These are phyloP conservation scores for Apiospora koreana DNA, from an alignment of 2,329 filamentous ascomycete genomes.

Conservation along the genomic window DNA sequence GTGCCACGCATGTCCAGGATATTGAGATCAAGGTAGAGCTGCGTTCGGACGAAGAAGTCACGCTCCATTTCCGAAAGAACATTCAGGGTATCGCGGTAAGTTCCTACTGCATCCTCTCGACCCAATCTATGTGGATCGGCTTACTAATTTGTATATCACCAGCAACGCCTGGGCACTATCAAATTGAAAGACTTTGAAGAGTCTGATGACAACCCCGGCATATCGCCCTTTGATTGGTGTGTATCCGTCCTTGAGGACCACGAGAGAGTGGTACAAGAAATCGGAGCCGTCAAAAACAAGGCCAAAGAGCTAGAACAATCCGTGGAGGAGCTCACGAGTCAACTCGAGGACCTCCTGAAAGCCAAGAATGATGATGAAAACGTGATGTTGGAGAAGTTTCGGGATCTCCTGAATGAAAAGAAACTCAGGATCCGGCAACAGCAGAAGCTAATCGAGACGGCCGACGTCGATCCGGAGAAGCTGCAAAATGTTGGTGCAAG, in stretches of 20 bases:
- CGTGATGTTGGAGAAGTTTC: conserved; percentile 68
- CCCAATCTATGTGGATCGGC: background rate
- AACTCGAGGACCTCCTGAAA: conserved; percentile 66
- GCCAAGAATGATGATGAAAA: conserved; percentile 69
- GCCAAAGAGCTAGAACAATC: conserved; percentile 52
- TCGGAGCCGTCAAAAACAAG: conserved; percentile 43
- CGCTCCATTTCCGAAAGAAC: conserved; percentile 65
- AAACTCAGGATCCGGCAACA: conserved; percentile 79
- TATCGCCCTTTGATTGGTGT: conserved; percentile 73
- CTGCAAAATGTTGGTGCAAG: conserved; percentile 32
- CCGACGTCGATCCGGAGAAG: conserved; percentile 42
- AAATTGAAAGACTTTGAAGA: conserved; percentile 55
- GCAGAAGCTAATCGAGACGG: conserved; percentile 57
- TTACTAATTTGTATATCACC: conserved; percentile 8
- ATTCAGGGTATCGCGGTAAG: conserved; percentile 69
- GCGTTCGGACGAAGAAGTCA: conserved; percentile 51
- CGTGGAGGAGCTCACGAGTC: conserved; percentile 59
- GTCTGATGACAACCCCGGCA: conserved; percentile 54
- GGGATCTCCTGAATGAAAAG: conserved; percentile 73
- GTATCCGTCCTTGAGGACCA: conserved; percentile 55
- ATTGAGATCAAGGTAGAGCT: conserved; percentile 64
- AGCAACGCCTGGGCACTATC: conserved; percentile 72
- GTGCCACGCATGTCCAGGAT: conserved; percentile 42
- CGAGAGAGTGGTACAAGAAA: conserved; percentile 43
- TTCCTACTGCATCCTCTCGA: conserved; percentile 13